Percentiles rank a stretch among this genome's conserved stretches.
These are phyloP conservation scores for Ogataea pilisensis DNA, from an alignment of 805 yeast species.

Conservation along the genomic window DNA sequence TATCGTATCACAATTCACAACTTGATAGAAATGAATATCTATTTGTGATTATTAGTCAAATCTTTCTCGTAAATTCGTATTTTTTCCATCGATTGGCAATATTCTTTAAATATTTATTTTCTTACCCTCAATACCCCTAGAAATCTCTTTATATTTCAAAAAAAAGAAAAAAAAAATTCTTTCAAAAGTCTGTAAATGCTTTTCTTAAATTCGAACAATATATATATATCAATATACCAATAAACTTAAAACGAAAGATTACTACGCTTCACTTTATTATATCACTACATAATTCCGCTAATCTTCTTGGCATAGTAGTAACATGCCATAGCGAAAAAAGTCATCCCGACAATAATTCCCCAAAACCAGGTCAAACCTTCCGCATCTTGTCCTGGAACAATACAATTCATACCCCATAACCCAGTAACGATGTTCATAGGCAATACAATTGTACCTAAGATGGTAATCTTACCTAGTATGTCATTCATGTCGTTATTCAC, in stretches of 20 bases:
- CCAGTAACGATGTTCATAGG: slow-evolving; percentile 97
- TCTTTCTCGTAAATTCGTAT: too few relatives aligned
- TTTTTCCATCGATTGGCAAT: too few relatives aligned
- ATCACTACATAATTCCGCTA: slow-evolving; percentile 26
- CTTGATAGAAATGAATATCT: too few relatives aligned
- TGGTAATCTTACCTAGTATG: slow-evolving; percentile 87
- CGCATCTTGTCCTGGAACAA: slow-evolving; percentile 86
- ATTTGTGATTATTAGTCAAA: too few relatives aligned
- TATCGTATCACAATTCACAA: too few relatives aligned
- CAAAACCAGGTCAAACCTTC: slow-evolving; percentile 67
- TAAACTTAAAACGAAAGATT: background rate
- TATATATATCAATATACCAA: background rate
- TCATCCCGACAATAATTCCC: slow-evolving; percentile 44
- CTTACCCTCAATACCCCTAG: too few relatives aligned
- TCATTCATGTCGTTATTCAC: slow-evolving; percentile 97
- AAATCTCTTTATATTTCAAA: too few relatives aligned
- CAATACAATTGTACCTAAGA: slow-evolving; percentile 89
- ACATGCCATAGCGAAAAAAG: slow-evolving; percentile 41
- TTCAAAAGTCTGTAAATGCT: too few relatives aligned
- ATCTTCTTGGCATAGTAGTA: slow-evolving; percentile 46
- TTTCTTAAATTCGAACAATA: background rate
- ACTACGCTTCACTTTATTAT: background rate
- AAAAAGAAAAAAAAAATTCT: too few relatives aligned
- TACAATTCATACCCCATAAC: slow-evolving; percentile 97
- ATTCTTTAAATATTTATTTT: too few relatives aligned